Percentiles rank a stretch among this genome's conserved stretches.
phyloP scores from a whole-genome alignment of 2,329 filamentous ascomycete genomes.

The Fusarium longipes region DNA sequence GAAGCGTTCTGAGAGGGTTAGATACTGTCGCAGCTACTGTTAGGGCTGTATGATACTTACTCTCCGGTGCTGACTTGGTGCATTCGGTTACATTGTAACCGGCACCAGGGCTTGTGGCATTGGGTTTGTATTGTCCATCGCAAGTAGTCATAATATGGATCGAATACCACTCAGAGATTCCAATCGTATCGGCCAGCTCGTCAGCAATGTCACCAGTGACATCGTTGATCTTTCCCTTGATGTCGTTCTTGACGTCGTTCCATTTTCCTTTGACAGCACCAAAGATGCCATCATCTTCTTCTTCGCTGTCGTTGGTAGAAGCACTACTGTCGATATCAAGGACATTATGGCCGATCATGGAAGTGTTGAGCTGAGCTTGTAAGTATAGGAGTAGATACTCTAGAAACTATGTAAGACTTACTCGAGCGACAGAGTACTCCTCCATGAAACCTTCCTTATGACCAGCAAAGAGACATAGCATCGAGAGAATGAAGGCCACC shows the following conservation, averaged over 20 bases:
- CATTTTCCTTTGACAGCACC: conserved; percentile 47
- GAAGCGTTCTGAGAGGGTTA: conserved; percentile 50
- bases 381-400: not conserved
- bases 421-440: conserved; percentile 56
- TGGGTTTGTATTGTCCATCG: conserved; percentile 59
- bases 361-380: conserved; percentile 52
- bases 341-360: conserved; percentile 53
- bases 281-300: conserved; percentile 47
- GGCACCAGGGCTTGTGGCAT: conserved; percentile 52
- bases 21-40: not conserved
- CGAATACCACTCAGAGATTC: conserved; percentile 64
- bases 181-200: conserved; percentile 56
- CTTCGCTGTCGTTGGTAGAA: conserved; percentile 41
- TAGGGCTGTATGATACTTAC: conserved; percentile 46
- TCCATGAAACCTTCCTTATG: conserved; percentile 57
- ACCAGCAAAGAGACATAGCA: conserved; percentile 56
- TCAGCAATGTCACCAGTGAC: conserved; percentile 55
- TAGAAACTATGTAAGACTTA: conserved; percentile 34
- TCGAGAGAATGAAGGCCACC: conserved; percentile 54
- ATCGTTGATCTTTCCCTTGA: conserved; percentile 54
- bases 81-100: conserved; percentile 60
- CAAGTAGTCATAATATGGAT: conserved; percentile 62
- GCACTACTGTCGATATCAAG: conserved; percentile 42
- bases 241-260: conserved; percentile 50
- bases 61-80: conserved; percentile 53